These are phyloP conservation scores for Aspergillus taichungensis DNA, from an alignment of 495 filamentous ascomycete genomes.

Conservation along the genomic window DNA sequence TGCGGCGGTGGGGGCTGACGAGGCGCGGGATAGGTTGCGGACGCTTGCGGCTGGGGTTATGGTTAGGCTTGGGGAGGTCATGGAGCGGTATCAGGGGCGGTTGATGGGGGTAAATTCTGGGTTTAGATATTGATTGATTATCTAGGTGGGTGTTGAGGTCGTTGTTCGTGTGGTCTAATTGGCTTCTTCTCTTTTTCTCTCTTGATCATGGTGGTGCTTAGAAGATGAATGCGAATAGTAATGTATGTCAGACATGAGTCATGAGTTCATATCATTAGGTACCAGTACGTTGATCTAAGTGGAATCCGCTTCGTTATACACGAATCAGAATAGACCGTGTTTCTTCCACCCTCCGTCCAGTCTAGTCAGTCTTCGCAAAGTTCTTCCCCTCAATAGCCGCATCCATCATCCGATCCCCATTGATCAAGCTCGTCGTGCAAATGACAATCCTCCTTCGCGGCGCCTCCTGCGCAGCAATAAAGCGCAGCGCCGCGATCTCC, in stretches of 20 bases:
- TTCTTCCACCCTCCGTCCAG: too few species aligned
- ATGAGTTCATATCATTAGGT: too few species aligned
- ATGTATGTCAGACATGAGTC: too few species aligned
- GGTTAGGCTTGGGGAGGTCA: constrained; percentile 65
- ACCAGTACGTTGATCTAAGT: too few species aligned
- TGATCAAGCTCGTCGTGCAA: constrained; percentile 84
- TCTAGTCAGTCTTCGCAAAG: constrained; percentile 45
- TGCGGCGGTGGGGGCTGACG: constrained; percentile 42
- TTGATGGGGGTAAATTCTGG: constrained; percentile 44
- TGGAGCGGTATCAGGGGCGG: constrained; percentile 67
- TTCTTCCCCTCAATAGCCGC: constrained; percentile 67
- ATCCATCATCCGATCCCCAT: constrained; percentile 83
- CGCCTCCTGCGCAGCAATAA: constrained; percentile 80
- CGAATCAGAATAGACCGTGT: background rate
- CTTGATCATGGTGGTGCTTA: background rate
- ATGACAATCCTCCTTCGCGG: constrained; percentile 79
- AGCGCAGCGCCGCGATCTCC: constrained; percentile 89
- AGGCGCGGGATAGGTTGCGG: constrained; percentile 31
- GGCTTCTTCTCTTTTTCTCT: background rate
- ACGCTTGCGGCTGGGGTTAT: constrained; percentile 72
- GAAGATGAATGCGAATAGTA: too few species aligned
- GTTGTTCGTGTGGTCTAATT: background rate
- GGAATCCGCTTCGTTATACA: background rate
- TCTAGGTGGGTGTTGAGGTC: background rate
- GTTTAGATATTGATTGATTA: constrained; percentile 30